A percentile compares a stretch with the other conserved stretches of the same genome.
Evolutionary conservation across 2,329 filamentous ascomycete species (phyloP).

Genomic region (Aureobasidium melanogenum): DNA sequence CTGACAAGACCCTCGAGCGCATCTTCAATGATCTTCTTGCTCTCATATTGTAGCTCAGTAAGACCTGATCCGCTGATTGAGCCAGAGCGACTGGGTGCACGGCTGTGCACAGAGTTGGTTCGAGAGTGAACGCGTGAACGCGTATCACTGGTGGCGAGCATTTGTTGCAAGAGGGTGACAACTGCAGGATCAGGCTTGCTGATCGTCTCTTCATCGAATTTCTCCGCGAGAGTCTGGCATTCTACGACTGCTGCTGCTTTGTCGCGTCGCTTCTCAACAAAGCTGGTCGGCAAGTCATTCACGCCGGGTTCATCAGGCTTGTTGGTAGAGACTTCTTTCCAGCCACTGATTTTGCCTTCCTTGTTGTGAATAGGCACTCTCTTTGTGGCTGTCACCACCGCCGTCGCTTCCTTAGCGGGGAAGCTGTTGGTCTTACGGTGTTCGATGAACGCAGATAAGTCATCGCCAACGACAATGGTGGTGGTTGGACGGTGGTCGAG

Average conservation of each 20-base stretch:
- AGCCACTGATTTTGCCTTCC: constrained; percentile 10
- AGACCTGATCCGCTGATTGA: constrained; percentile 9
- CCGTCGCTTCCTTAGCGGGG: not conserved
- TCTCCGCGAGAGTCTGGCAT: constrained; percentile 4
- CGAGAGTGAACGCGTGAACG: not conserved
- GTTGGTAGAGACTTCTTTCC: not conserved
- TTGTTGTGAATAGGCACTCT: constrained; percentile 6
- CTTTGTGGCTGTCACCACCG: not conserved
- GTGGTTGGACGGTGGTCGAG: not conserved
- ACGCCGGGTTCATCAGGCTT: not conserved
- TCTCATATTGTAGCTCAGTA: constrained; percentile 6
- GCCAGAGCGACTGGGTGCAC: not conserved
- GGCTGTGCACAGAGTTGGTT: constrained; percentile 5
- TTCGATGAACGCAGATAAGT: constrained; percentile 8
- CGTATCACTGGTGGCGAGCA: constrained; percentile 2
- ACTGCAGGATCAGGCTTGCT: constrained; percentile 8
- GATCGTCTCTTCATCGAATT: constrained; percentile 7
- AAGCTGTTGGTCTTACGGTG: not conserved
- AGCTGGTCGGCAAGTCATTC: constrained; percentile 3
- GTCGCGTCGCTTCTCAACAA: not conserved
- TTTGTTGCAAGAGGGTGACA: constrained; percentile 2
- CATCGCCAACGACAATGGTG: not conserved
- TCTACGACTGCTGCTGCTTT: not conserved
- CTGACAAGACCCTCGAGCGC: constrained; percentile 7
- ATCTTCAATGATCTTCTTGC: constrained; percentile 12